Evolutionary conservation across 2,329 filamentous ascomycete species (phyloP), one percentile per base, ranked within the genome.

Genomic region (Colletotrichum paranaense): DNA sequence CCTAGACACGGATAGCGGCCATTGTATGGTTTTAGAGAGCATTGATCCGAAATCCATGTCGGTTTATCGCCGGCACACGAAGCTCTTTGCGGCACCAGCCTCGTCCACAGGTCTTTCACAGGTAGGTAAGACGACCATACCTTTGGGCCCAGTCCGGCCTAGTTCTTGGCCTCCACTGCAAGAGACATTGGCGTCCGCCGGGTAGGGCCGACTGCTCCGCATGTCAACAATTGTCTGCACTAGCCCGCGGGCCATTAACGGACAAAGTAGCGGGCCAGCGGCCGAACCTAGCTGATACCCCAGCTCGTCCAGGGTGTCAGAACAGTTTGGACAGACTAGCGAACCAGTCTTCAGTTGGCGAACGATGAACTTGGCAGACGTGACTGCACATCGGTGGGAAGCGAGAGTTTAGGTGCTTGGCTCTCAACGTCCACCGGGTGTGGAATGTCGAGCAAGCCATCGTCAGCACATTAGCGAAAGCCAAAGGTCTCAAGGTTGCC

Each of bases 141-240:
- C 49, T 26, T 26, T 26, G 24, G 30, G 69, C 22, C 66, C 58
- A 46, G 46, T 24, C 46, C 49, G 53, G 55, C 60, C 62, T 56
- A 46, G 12, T 49, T 38, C 60, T 57, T 65, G 70, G 67, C 35
- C 12, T 49, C 49, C 28, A 49, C 24, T 38, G 26, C 35, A 69
- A 62, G 66, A 67, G 53, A 38, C 55, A 69, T 42, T 57, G 53
- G 70, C 46, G 26, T 60, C 49, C 35, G 67, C 60, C 67, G 71
- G 60, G 56, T 52, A 62, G 67, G 67, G 35, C 56, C 56, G 70
- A 53, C 42, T 57, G 32, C 56, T 55, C 53, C 60, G 35, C 70
- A 55, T 16, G 42, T 70, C 53, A 70, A 65, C 57, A 30, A 19
- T 59, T 42, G 26, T n/a, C 22, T 56, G 26, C 30, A n/a, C 38